Base-by-base conservation (phyloP, 768 basidiomycete genomes). In the Leccinum pellstonianum region DNA sequence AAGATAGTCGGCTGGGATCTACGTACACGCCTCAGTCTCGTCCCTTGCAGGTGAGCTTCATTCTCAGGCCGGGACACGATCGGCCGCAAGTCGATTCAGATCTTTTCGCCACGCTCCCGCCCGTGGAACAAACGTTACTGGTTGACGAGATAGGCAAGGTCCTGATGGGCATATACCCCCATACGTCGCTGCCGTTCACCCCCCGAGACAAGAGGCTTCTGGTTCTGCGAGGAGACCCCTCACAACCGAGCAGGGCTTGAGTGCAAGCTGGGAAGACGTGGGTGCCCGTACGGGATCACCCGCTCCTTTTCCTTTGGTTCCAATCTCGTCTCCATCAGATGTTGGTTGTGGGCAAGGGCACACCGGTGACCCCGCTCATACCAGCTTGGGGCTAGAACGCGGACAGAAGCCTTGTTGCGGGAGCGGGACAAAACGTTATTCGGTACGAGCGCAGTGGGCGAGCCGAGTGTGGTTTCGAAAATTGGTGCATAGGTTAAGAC, bases 1-100 rank as follows among this genome's bases (percentile, higher is more conserved):
- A 87, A 83, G 64, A 73, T 90, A 17, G 66, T 91, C 3, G 81
- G 82, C 55, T 91, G 87, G 87, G 15, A 17, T 15, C 37, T 38
- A 38, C 37, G 37, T 7, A 38, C 7, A 17, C 15, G 7, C 37
- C 37, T 35, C 35, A 35, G 12, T 35, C 12, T 38, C 3, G 37
- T 38, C 37, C 37, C 15, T 38, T 38, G 7, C 37, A 38, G 15
- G 14, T 74, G 11, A 33, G 33, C 14, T 37, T 37, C 2, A 37
- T 37, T 37, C 37, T 15, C 14, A 37, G 14, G 37, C 5, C 37
- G 37, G 37, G 37, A 37, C 14, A 6, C 37, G 37, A 37, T 37
- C 37, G 37, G 2, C 31, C 29, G 2, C 29, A 29, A 29, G 29
- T 29, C 29, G 25, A 25, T 25, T 21, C 21, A 21, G 21, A 21